A percentile compares a stretch with the other conserved stretches of the same genome.
phyloP scores from a whole-genome alignment of 306 rosid genomes.

The Trifolium repens region DNA sequence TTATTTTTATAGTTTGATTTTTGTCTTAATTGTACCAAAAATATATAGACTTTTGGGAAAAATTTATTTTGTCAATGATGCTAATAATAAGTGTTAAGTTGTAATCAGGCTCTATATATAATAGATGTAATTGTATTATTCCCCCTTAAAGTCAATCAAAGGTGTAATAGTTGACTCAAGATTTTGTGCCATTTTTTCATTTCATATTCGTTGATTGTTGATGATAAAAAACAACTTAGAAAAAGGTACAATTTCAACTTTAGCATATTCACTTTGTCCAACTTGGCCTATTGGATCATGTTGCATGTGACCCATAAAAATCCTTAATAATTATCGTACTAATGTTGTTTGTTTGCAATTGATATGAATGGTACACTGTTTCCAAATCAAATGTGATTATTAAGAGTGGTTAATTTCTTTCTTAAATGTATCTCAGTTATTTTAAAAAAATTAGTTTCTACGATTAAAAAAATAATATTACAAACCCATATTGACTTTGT shows the following conservation, averaged over 20 bases:
- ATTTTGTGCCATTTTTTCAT: conserved; percentile 23
- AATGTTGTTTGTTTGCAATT: too few relatives aligned
- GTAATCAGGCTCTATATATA: conserved; percentile 19
- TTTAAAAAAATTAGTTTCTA: too few relatives aligned
- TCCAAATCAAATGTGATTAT: not conserved
- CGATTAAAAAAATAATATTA: not conserved
- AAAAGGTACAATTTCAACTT: not conserved
- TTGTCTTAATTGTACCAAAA: conserved; percentile 30
- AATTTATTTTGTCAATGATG: conserved; percentile 20
- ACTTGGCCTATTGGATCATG: conserved; percentile 17
- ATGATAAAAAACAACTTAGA: not conserved
- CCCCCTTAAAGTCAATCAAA: conserved; percentile 5
- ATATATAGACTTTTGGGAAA: not conserved
- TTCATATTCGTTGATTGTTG: conserved; percentile 3
- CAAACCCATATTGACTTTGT: not conserved
- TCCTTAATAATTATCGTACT: not conserved
- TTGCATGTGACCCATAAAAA: not conserved
- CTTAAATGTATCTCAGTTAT: too few relatives aligned
- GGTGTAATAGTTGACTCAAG: conserved; percentile 7
- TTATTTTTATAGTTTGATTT: conserved; percentile 29
- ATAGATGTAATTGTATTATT: not conserved
- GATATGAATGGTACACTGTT: not conserved
- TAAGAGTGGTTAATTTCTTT: not conserved
- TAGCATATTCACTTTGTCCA: not conserved
- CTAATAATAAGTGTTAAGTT: conserved; percentile 24